These are phyloP conservation scores for Pythium sp. DNA, from an alignment of 352 stramenopile genomes.

Conservation along the genomic window DNA sequence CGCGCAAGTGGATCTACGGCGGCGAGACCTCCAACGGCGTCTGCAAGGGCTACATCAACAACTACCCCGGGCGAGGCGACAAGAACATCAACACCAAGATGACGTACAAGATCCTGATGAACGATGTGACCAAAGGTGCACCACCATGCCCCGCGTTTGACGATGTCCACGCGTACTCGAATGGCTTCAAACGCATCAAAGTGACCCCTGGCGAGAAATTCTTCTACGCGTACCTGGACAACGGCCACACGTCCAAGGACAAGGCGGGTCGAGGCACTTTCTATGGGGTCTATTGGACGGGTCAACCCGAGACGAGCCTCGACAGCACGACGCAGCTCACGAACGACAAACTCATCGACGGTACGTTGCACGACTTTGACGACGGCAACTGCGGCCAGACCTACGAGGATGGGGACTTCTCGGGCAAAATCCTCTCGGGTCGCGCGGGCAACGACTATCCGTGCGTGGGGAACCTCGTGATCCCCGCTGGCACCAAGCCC, in stretches of 20 bases:
- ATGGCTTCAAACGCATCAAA: slow-evolving; percentile 40
- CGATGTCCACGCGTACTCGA: slow-evolving; percentile 29
- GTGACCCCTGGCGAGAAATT: slow-evolving; percentile 40
- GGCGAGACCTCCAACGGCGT: slow-evolving; percentile 41
- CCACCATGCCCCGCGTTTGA: slow-evolving; percentile 33
- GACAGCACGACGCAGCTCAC: slow-evolving; percentile 48
- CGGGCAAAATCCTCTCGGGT: slow-evolving; percentile 33
- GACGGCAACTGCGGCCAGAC: slow-evolving; percentile 60
- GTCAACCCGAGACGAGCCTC: slow-evolving; percentile 32
- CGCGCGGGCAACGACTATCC: slow-evolving; percentile 53
- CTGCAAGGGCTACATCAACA: slow-evolving; percentile 62
- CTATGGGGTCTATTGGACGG: slow-evolving; percentile 68
- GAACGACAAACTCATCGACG: slow-evolving; percentile 52
- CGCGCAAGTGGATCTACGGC: slow-evolving; percentile 51
- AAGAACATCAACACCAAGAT: slow-evolving; percentile 32
- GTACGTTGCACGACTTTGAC: slow-evolving; percentile 65
- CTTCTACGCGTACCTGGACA: slow-evolving; percentile 64
- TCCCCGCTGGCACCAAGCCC: slow-evolving; percentile 17
- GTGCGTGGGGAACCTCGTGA: slow-evolving; percentile 42
- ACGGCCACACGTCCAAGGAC: slow-evolving; percentile 65
- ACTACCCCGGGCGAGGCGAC: slow-evolving; percentile 55
- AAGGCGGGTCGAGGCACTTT: slow-evolving; percentile 47
- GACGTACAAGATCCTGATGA: slow-evolving; percentile 56
- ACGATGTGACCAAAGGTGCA: slow-evolving; percentile 29
- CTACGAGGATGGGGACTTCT: slow-evolving; percentile 37